Base-by-base conservation (phyloP, 768 basidiomycete genomes). In the Hericium alpestre region DNA sequence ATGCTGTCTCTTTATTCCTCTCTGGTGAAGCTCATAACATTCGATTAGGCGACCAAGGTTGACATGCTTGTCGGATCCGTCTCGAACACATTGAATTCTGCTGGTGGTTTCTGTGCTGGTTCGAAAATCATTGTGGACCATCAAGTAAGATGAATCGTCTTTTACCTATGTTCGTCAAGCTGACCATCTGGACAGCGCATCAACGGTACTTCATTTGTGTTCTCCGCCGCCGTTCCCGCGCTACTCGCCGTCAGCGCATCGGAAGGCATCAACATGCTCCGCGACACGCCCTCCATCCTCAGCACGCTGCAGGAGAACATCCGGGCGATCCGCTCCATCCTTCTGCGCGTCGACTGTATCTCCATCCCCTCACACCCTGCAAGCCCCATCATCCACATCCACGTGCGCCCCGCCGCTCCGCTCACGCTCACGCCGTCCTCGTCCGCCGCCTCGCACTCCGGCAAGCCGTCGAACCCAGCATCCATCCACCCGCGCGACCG, bases 31-130 rank as follows among this genome's bases (percentile, higher is more conserved):
- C 1, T 7, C 6, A 25, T 56, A 40, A 41, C 5, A 25, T 38
- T 8, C 38, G 16, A 16, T 1, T 56, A 92, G 88, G 90, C 93
- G 0, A 72, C 80, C 7, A 90, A 93, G 65, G 85, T 98, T 15
- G 96, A 99, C 70, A 93, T 98, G 79, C 77, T 97, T n/a, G 76
- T 95, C 2, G 95, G 93, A 3, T 94, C 91, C 23, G 79, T 91
- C 58, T 87, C 93, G 0, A 92, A 79, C 39, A 87, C 88, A 13
- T 79, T 98, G 18, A 82, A 81, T 58, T 82, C 94, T 0, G 78
- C 79, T 1, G 96, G 95, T 51, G 96, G 96, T 1, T 99, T 98
- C 79, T 98, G 95, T 65, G 92, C 92, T 3, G 96, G 96, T 23
- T 87, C 89, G 1, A 70, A 72, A 16, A 78, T 82, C 41, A 89